Conservation (phyloP, 164 flowering plant genomes). For the Amborella trichopoda region DNA sequence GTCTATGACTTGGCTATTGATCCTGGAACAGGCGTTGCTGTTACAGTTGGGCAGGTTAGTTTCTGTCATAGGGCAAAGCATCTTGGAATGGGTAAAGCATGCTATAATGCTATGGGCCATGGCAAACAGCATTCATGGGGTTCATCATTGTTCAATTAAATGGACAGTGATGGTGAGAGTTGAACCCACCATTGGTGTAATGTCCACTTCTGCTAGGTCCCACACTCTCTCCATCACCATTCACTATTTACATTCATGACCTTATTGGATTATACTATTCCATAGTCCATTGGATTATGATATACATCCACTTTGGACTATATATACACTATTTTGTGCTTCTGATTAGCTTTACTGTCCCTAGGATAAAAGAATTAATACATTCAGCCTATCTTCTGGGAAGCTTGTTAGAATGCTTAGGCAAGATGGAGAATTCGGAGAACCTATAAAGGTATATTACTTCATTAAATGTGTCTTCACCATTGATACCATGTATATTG, state of each 20-base stretch:
- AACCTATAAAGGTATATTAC: conserved; percentile 51
- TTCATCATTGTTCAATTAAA: too few species aligned
- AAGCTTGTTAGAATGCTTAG: conserved; percentile 44
- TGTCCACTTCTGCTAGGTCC: too few species aligned
- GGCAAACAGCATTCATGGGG: too few species aligned
- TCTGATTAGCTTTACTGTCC: conserved; percentile 1
- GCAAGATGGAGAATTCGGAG: conserved; percentile 40
- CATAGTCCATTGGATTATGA: neutral
- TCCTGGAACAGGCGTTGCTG: conserved; percentile 31
- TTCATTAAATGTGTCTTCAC: conserved; percentile 1
- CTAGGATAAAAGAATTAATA: conserved; percentile 62
- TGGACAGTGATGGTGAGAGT: too few species aligned
- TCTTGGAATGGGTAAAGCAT: too few species aligned
- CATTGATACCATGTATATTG: neutral
- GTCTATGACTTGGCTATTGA: conserved; percentile 63
- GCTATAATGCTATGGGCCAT: too few species aligned
- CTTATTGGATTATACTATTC: too few species aligned
- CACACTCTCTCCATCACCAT: too few species aligned
- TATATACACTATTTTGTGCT: neutral
- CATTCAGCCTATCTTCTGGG: conserved; percentile 38
- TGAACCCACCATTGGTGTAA: too few species aligned
- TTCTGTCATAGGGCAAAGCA: neutral
- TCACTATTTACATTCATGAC: too few species aligned
- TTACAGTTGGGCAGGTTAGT: conserved; percentile 63
- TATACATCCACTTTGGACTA: neutral